Conservation (phyloP, 2,329 filamentous ascomycete species). For the Fusarium sp. region DNA sequence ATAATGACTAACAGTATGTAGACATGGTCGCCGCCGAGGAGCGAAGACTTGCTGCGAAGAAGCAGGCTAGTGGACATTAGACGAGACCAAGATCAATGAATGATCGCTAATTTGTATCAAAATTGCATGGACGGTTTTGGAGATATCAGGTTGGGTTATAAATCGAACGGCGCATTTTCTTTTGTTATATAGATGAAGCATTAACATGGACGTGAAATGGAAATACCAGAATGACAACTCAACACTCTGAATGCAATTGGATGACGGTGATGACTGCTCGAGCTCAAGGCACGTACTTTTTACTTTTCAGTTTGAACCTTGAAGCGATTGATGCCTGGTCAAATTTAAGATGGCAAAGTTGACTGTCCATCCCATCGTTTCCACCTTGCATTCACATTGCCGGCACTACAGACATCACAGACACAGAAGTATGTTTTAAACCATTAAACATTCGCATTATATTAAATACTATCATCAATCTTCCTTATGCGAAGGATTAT, state of each 20-base stretch:
- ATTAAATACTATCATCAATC: slow-evolving; percentile 4
- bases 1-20: slow-evolving; percentile 50
- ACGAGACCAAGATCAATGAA: neutral
- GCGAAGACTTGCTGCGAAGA: slow-evolving; percentile 60
- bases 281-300: too few species aligned
- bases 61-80: slow-evolving; percentile 31
- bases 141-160: neutral
- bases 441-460: slow-evolving; percentile 23
- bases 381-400: neutral
- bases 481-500: slow-evolving; percentile 22
- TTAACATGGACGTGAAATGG: neutral
- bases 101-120: neutral
- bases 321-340: neutral
- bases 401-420: neutral
- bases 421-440: neutral
- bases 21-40: slow-evolving; percentile 88
- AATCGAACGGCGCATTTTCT: neutral
- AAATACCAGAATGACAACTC: neutral
- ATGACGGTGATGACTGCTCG: neutral
- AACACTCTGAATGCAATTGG: accelerated
- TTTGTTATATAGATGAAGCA: neutral
- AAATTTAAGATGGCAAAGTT: neutral
- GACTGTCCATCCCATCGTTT: neutral
- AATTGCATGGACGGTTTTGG: neutral
- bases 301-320: too few species aligned